A percentile compares a stretch with the other conserved stretches of the same genome.
phyloP scores from a whole-genome alignment of 2,329 filamentous ascomycete genomes.

The Rutstroemia sp. region DNA sequence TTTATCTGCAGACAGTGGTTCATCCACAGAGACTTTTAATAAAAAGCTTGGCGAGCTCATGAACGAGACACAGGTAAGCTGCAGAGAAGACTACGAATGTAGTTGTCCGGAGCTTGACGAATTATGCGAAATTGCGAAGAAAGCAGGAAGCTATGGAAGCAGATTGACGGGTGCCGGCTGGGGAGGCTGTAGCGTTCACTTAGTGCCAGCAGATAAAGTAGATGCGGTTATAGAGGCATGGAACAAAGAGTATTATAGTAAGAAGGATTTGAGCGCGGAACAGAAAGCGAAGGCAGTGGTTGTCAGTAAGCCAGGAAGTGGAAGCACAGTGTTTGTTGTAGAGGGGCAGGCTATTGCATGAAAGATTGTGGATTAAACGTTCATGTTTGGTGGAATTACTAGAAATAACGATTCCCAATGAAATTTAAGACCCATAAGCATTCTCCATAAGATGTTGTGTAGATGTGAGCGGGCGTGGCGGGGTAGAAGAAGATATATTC shows the following conservation, averaged over 20 bases:
- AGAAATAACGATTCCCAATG: no score
- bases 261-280: slow-evolving; percentile 57
- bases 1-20: slow-evolving; percentile 15
- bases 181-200: slow-evolving; percentile 93
- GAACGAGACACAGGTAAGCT: slow-evolving; percentile 85
- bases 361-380: neutral
- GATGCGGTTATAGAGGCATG: slow-evolving; percentile 69
- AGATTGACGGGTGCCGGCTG: slow-evolving; percentile 89
- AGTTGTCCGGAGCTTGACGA: slow-evolving; percentile 88
- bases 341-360: slow-evolving; percentile 7
- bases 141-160: slow-evolving; percentile 75
- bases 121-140: slow-evolving; percentile 71
- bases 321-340: slow-evolving; percentile 49
- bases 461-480: no score
- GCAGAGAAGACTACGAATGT: slow-evolving; percentile 82
- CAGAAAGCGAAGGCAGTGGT: slow-evolving; percentile 75
- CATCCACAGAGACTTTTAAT: slow-evolving; percentile 54
- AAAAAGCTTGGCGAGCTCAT: slow-evolving; percentile 70
- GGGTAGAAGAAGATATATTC: no score
- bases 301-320: slow-evolving; percentile 78
- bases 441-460: no score
- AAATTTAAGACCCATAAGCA: no score
- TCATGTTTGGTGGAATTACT: no score
- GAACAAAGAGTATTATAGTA: slow-evolving; percentile 74
- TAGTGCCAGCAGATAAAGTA: slow-evolving; percentile 79